Conservation (phyloP, 2,329 filamentous ascomycete genomes). For the Alternaria dauci region DNA sequence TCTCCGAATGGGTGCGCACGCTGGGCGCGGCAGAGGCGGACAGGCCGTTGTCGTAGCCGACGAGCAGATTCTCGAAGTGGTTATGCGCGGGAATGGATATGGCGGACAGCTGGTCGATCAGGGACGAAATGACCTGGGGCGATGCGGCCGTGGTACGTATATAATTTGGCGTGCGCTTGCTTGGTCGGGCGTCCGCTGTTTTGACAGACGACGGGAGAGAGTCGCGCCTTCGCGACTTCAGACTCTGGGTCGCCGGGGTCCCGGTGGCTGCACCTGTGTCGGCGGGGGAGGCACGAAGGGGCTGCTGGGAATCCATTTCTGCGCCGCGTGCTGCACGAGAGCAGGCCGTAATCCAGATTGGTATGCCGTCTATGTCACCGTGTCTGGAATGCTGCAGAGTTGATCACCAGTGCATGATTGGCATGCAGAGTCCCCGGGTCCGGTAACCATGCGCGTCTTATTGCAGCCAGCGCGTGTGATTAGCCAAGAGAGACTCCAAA, state of each 20-base stretch:
- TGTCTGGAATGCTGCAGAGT: slow-evolving; percentile 10
- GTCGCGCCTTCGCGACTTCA: slow-evolving; percentile 39
- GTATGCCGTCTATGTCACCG: slow-evolving; percentile 11
- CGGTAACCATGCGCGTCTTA: slow-evolving; percentile 5
- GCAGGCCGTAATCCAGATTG: slow-evolving; percentile 7
- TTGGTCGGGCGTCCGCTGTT: slow-evolving; percentile 27
- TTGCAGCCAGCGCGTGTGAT: neutral
- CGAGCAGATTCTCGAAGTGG: slow-evolving; percentile 69
- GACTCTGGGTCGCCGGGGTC: slow-evolving; percentile 27
- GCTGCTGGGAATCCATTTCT: slow-evolving; percentile 14
- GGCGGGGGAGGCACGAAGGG: slow-evolving; percentile 8
- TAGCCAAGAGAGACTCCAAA: neutral
- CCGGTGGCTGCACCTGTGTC: slow-evolving; percentile 1
- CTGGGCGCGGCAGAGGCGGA: slow-evolving; percentile 35
- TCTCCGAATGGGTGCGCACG: slow-evolving; percentile 35
- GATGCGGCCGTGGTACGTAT: slow-evolving; percentile 56
- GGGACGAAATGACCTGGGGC: slow-evolving; percentile 73
- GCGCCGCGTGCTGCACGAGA: slow-evolving; percentile 6
- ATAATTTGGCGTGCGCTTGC: slow-evolving; percentile 46
- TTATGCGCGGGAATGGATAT: slow-evolving; percentile 70
- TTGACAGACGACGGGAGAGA: slow-evolving; percentile 36
- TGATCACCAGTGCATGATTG: slow-evolving; percentile 16
- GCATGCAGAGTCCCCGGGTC: slow-evolving; percentile 10
- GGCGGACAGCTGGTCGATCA: slow-evolving; percentile 68
- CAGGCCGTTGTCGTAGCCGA: slow-evolving; percentile 42